Conservation (phyloP, 208 protist genomes). For the Angomonas desouzai region DNA sequence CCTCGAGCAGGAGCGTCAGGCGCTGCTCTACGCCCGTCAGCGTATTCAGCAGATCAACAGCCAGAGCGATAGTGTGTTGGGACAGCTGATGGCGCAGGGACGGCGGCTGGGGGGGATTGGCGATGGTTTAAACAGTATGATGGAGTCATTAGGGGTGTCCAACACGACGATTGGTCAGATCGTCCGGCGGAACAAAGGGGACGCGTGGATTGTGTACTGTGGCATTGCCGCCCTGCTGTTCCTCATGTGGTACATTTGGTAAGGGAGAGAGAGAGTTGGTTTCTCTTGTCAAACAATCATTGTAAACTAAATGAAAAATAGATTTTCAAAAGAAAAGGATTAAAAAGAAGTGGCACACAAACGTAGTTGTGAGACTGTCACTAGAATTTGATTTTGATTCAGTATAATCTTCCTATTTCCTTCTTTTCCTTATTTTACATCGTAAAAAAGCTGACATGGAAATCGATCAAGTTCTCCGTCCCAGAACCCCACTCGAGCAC, state of each 20-base stretch:
- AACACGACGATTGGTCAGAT: constrained; percentile 77
- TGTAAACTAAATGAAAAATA: too few relatives aligned
- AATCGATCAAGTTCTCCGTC: constrained; percentile 53
- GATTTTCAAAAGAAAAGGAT: too few relatives aligned
- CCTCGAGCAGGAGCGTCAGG: constrained; percentile 50
- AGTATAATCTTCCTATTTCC: constrained; percentile 15
- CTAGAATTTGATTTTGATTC: neutral
- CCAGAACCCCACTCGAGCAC: constrained; percentile 32
- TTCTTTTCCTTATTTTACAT: constrained; percentile 13
- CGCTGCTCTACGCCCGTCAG: constrained; percentile 58
- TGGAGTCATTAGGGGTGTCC: constrained; percentile 76
- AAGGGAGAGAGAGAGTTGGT: constrained; percentile 1
- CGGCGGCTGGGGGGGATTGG: constrained; percentile 47
- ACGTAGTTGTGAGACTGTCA: too few relatives aligned
- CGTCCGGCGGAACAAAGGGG: constrained; percentile 71
- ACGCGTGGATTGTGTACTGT: constrained; percentile 80
- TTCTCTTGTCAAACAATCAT: too few relatives aligned
- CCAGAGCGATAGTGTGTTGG: constrained; percentile 64
- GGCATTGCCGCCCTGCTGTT: constrained; percentile 56
- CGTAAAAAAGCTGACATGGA: constrained; percentile 33
- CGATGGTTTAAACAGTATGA: constrained; percentile 50
- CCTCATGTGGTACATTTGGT: constrained; percentile 73
- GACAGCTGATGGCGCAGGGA: constrained; percentile 61
- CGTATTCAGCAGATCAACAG: constrained; percentile 63
- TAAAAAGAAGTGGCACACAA: too few relatives aligned